Conservation (phyloP, 2,329 filamentous ascomycete genomes). For the Verticillium nubilum region DNA sequence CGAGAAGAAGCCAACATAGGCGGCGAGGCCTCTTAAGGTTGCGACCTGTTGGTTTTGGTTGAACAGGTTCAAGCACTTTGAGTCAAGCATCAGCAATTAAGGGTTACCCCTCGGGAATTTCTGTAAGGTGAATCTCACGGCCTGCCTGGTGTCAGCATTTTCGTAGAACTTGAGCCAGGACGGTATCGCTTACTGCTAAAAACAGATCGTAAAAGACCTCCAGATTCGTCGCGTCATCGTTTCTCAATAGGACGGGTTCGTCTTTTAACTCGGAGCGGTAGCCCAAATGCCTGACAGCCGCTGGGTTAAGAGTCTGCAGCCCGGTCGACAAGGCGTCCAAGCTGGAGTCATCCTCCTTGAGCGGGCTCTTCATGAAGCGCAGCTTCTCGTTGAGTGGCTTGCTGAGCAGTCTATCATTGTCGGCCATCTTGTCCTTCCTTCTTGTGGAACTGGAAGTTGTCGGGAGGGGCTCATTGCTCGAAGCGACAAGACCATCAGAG, state of each 20-base stretch:
- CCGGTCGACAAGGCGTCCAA: background rate
- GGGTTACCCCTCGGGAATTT: too few relatives aligned
- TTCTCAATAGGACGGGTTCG: constrained; percentile 24
- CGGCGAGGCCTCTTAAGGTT: background rate
- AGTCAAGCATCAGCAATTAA: too few relatives aligned
- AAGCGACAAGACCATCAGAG: background rate
- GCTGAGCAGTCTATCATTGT: background rate
- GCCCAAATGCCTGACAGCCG: background rate
- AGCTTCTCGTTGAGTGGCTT: constrained; percentile 17
- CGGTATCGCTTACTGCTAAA: too few relatives aligned
- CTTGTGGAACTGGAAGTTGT: background rate
- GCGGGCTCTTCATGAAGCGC: constrained; percentile 24
- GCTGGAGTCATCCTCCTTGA: constrained; percentile 6
- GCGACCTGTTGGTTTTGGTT: background rate
- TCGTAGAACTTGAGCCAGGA: too few relatives aligned
- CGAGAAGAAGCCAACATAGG: constrained; percentile 31
- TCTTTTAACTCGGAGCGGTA: constrained; percentile 12
- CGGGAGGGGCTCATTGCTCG: background rate
- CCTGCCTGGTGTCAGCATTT: too few relatives aligned
- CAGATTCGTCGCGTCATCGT: too few relatives aligned
- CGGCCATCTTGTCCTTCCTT: background rate
- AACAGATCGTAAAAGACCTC: too few relatives aligned
- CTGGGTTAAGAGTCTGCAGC: background rate
- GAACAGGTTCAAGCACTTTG: too few relatives aligned
- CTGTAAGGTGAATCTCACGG: too few relatives aligned